phyloP scores from a whole-genome alignment of 2,329 filamentous ascomycete species.

The Hyphodiscus sp. region DNA sequence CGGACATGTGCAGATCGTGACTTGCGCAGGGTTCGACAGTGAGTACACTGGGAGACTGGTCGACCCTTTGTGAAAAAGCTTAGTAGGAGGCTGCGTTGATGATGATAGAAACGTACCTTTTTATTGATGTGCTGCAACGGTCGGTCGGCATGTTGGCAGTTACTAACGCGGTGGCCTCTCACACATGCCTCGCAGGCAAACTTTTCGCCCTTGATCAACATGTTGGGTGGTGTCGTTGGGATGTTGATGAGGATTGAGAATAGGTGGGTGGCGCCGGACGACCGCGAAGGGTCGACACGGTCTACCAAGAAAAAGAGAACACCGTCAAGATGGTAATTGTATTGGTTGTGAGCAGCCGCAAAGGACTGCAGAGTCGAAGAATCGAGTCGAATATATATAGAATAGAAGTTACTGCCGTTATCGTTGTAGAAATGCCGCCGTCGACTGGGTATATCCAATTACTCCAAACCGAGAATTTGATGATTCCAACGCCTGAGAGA shows the following conservation, averaged over 20 bases:
- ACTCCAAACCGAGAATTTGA: conserved; percentile 19
- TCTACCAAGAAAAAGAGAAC: conserved; percentile 19
- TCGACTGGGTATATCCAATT: conserved; percentile 22
- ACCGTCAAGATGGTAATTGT: conserved; percentile 22
- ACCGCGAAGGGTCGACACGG: conserved; percentile 19
- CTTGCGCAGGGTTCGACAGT: conserved; percentile 95
- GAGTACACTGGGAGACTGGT: conserved; percentile 93
- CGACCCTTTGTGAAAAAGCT: conserved; percentile 49
- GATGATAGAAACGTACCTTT: conserved; percentile 42
- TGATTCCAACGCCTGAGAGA: conserved; percentile 27
- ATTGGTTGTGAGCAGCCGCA: conserved; percentile 25
- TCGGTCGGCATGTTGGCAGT: conserved; percentile 91
- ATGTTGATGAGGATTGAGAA: conserved; percentile 15
- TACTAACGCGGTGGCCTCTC: conserved; percentile 96
- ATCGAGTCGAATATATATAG: conserved; percentile 26
- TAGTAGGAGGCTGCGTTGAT: conserved; percentile 1
- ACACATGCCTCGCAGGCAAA: conserved; percentile 91
- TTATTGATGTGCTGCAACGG: conserved; percentile 93
- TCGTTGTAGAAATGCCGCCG: conserved; percentile 5
- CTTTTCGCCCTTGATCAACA: conserved; percentile 94
- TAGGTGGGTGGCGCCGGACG: conserved; percentile 16
- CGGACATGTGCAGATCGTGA: conserved; percentile 90
- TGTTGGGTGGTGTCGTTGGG: conserved; percentile 33
- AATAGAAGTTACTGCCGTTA: conserved; percentile 11
- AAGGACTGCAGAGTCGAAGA: conserved; percentile 30